Conservation (phyloP, 1,284 basidiomycete genomes). For the Anthracocystis setariae region DNA sequence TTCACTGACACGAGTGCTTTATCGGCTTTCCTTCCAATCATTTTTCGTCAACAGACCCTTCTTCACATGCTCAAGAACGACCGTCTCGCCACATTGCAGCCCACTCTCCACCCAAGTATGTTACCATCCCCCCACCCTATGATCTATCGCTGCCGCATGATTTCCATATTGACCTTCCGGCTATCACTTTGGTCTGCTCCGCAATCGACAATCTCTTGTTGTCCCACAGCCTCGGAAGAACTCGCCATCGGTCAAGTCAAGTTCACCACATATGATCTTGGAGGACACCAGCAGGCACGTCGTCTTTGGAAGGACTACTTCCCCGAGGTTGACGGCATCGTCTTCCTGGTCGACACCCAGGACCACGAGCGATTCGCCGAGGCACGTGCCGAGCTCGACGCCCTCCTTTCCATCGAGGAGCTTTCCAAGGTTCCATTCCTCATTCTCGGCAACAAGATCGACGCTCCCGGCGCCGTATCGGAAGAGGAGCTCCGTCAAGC, state of each 20-base stretch:
- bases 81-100: slow-evolving; percentile 94
- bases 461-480: slow-evolving; percentile 94
- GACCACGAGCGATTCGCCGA: slow-evolving; percentile 96
- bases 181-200: neutral
- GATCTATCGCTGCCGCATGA: neutral
- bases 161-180: too few relatives aligned
- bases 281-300: slow-evolving; percentile 96
- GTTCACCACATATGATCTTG: slow-evolving; percentile 98
- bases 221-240: slow-evolving; percentile 87
- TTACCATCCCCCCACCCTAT: slow-evolving; percentile 6
- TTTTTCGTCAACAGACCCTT: slow-evolving; percentile 76
- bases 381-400: slow-evolving; percentile 95
- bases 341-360: slow-evolving; percentile 97
- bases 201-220: neutral
- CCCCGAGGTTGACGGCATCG: slow-evolving; percentile 98
- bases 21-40: too few relatives aligned
- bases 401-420: slow-evolving; percentile 87
- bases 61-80: slow-evolving; percentile 99
- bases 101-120: slow-evolving; percentile 97
- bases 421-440: slow-evolving; percentile 93
- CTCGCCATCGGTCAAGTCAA: slow-evolving; percentile 98
- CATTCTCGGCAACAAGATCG: slow-evolving; percentile 99
- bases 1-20: too few relatives aligned
- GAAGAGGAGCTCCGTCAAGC: slow-evolving; percentile 97
- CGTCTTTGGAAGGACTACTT: slow-evolving; percentile 99